phyloP scores from a whole-genome alignment of 2,329 filamentous ascomycete species.

The Xylariaceae sp. region DNA sequence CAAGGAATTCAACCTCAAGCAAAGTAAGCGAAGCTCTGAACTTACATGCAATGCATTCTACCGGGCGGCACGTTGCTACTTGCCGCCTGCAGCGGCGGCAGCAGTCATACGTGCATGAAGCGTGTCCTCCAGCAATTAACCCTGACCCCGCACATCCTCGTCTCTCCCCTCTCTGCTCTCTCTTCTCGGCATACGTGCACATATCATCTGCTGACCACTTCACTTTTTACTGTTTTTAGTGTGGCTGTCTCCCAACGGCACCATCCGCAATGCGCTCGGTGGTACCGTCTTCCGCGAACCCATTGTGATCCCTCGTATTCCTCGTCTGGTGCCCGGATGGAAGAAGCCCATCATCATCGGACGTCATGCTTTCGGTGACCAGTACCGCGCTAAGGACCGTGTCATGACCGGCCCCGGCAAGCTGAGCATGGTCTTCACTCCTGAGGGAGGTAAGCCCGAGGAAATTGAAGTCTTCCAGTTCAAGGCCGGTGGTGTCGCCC shows the following conservation, averaged over 20 bases:
- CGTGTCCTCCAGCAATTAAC: background rate
- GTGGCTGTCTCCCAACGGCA: conserved; percentile 98
- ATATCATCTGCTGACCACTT: conserved; percentile 15
- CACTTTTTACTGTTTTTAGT: conserved; percentile 45
- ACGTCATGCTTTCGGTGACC: conserved; percentile 95
- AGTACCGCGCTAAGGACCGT: conserved; percentile 93
- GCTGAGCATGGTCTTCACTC: conserved; percentile 92
- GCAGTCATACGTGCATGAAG: background rate
- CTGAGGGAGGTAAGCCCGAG: conserved; percentile 73
- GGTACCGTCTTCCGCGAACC: conserved; percentile 99
- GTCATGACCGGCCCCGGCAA: conserved; percentile 80
- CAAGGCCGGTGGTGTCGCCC: conserved; percentile 76
- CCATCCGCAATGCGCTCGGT: conserved; percentile 67
- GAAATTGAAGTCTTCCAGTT: conserved; percentile 89
- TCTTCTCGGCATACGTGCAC: conserved; percentile 2
- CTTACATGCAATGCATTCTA: conserved; percentile 21
- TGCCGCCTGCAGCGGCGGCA: background rate
- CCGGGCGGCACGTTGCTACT: background rate
- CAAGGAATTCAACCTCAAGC: conserved; percentile 97
- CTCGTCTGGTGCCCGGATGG: conserved; percentile 92
- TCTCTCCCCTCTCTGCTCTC: background rate
- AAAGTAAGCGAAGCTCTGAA: conserved; percentile 58
- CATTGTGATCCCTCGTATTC: conserved; percentile 91
- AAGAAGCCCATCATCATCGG: conserved; percentile 99
- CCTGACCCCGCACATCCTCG: conserved; percentile 8